Percentiles rank a stretch among this genome's conserved stretches.
phyloP scores from a whole-genome alignment of 2,329 filamentous ascomycete genomes.

The Cladosporium sp. region DNA sequence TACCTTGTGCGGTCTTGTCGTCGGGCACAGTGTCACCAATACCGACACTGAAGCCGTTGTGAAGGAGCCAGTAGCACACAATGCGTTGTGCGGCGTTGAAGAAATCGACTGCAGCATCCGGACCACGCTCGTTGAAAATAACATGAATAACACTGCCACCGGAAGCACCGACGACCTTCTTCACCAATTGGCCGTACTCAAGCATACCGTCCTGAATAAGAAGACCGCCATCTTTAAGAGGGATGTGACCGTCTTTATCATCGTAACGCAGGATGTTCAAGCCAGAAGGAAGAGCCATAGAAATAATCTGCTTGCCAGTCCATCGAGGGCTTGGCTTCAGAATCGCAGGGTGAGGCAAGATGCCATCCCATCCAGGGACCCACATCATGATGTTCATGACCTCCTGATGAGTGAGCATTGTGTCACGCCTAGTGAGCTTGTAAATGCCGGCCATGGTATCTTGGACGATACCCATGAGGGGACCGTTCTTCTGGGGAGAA shows the following conservation, averaged over 20 bases:
- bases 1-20: constrained; percentile 73
- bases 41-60: constrained; percentile 95
- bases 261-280: constrained; percentile 68
- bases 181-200: constrained; percentile 83
- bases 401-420: constrained; percentile 82
- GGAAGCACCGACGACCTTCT: constrained; percentile 89
- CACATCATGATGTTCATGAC: constrained; percentile 97
- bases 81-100: constrained; percentile 94
- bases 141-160: constrained; percentile 91
- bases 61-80: constrained; percentile 94
- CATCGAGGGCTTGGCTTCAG: constrained; percentile 86
- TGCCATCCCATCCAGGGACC: constrained; percentile 96
- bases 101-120: constrained; percentile 82
- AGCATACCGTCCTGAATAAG: constrained; percentile 83
- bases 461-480: constrained; percentile 99
- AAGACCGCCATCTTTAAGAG: constrained; percentile 57
- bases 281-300: constrained; percentile 81
- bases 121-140: constrained; percentile 91
- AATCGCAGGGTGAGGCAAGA: constrained; percentile 90
- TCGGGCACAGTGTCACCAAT: constrained; percentile 98
- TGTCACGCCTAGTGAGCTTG: constrained; percentile 91
- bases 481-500: constrained; percentile 92
- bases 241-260: constrained; percentile 27
- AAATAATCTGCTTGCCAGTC: constrained; percentile 98
- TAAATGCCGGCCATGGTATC: constrained; percentile 95